phyloP scores from a whole-genome alignment of 129 eudicot genomes.

The Flaveria trinervia region DNA sequence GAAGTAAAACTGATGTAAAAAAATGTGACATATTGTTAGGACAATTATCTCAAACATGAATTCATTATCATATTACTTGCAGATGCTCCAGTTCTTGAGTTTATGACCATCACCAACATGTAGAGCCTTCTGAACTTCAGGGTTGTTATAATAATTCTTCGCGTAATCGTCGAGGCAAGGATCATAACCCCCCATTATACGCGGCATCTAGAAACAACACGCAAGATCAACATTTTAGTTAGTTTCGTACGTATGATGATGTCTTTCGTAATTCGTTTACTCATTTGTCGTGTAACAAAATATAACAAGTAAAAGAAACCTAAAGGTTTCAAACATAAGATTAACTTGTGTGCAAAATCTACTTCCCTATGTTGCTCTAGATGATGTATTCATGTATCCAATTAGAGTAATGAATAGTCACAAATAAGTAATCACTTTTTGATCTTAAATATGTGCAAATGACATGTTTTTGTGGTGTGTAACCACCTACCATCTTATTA shows the following conservation, averaged over 20 bases:
- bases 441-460: too few species aligned
- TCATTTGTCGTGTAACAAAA: too few species aligned
- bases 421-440: too few species aligned
- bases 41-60: neutral
- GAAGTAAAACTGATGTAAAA: neutral
- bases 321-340: too few species aligned
- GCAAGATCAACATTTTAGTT: neutral
- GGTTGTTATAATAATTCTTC: slow-evolving; percentile 56
- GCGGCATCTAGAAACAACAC: slow-evolving; percentile 58
- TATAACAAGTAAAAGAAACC: too few species aligned
- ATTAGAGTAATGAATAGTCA: too few species aligned
- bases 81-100: slow-evolving; percentile 77
- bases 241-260: neutral
- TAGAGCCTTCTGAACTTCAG: slow-evolving; percentile 82
- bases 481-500: slow-evolving; percentile 30
- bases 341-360: too few species aligned
- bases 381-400: too few species aligned
- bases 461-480: too few species aligned
- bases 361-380: too few species aligned
- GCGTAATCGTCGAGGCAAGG: slow-evolving; percentile 86
- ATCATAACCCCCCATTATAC: slow-evolving; percentile 86
- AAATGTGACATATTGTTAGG: slow-evolving; percentile 1
- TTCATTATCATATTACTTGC: slow-evolving; percentile 57
- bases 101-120: slow-evolving; percentile 69
- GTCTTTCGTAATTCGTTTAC: too few species aligned